Conservation (phyloP, 371 early-diverging fungal species). For the Circinella minor region DNA sequence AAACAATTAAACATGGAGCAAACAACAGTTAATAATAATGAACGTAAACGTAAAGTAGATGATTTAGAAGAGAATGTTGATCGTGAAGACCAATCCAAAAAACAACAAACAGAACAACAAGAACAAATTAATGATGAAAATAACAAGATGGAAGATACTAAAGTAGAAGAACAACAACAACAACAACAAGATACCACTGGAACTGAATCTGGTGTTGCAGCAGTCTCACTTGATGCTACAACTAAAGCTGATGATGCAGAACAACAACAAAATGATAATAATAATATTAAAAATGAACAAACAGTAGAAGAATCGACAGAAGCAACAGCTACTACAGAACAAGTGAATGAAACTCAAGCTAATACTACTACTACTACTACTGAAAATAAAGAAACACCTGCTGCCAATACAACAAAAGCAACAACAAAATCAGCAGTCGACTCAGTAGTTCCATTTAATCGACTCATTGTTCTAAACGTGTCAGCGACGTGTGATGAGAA, state of each 20-base stretch:
- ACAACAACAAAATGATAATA: neutral
- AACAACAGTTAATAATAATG: neutral
- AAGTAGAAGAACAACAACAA: neutral
- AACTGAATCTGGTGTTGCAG: neutral
- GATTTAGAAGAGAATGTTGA: constrained; percentile 11
- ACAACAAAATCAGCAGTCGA: constrained; percentile 8
- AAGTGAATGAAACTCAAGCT: neutral
- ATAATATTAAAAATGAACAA: neutral
- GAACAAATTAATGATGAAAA: neutral
- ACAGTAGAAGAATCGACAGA: neutral
- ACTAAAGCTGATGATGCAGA: neutral
- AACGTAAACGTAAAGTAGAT: constrained; percentile 22
- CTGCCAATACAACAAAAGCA: neutral
- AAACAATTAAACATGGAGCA: constrained; percentile 10
- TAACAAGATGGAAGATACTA: neutral
- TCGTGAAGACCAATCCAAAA: constrained; percentile 5
- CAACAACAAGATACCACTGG: neutral
- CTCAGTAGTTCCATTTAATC: constrained; percentile 56
- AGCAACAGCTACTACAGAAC: neutral
- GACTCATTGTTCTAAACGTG: constrained; percentile 69
- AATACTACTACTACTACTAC: neutral
- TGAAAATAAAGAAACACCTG: neutral
- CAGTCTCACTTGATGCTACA: constrained; percentile 4
- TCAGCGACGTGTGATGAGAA: constrained; percentile 80
- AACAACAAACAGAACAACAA: constrained; percentile 10